Evolutionary conservation across 192 early-diverging fungal species (phyloP).

Genomic region (Coemansia sp.): DNA sequence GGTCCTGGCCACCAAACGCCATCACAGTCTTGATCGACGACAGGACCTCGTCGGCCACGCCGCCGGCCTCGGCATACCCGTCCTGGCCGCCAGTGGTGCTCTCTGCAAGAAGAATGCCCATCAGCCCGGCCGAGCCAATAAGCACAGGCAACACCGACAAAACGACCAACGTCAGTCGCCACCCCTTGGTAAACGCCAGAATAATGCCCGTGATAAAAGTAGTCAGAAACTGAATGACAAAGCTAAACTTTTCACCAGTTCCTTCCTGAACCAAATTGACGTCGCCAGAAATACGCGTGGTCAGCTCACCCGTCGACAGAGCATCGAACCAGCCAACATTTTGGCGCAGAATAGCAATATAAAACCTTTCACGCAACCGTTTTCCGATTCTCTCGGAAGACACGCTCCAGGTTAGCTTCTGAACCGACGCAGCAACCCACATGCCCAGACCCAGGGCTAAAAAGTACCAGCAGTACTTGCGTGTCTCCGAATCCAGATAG

Average conservation of each 20-base stretch:
- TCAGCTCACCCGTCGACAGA: conserved; percentile 76
- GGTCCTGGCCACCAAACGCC: conserved; percentile 78
- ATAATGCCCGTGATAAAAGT: conserved; percentile 76
- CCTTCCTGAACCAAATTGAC: conserved; percentile 88
- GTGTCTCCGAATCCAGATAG: conserved; percentile 36
- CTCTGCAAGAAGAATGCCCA: conserved; percentile 58
- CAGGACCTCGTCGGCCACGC: conserved; percentile 84
- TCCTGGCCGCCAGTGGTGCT: conserved; percentile 58
- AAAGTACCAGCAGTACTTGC: conserved; percentile 53
- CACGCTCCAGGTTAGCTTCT: conserved; percentile 27
- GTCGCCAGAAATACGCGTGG: conserved; percentile 84
- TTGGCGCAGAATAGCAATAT: conserved; percentile 79
- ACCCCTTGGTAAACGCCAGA: conserved; percentile 79
- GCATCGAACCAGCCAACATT: conserved; percentile 88
- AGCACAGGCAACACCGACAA: conserved; percentile 76
- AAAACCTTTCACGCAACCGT: conserved; percentile 75
- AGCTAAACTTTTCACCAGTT: conserved; percentile 80
- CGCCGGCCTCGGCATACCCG: conserved; percentile 81
- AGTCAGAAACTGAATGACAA: conserved; percentile 63
- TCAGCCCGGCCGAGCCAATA: conserved; percentile 56
- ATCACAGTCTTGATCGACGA: conserved; percentile 84
- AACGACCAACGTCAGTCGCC: conserved; percentile 82
- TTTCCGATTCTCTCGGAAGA: conserved; percentile 65
- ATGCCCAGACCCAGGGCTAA: conserved; percentile 23
- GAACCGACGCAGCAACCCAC: conserved; percentile 18